Base-by-base conservation (phyloP, 1,139 yeast genomes). In the Wickerhamomyces sp. region DNA sequence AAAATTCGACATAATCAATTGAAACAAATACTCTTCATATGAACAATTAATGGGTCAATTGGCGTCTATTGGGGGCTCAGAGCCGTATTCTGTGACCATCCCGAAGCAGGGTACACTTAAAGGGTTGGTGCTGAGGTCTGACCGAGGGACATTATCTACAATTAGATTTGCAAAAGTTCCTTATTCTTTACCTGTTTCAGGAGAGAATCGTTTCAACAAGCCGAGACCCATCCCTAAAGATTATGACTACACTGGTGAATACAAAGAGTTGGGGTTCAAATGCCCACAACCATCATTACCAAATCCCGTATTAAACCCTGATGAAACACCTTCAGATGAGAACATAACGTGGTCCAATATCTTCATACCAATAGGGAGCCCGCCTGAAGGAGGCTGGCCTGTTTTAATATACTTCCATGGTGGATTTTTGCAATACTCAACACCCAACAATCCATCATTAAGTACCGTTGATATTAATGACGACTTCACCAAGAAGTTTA, bases 371-470 rank as follows among this genome's bases (percentile, higher is more conserved):
- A 53, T 58, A 3, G 38, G 27, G 5, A 24, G 28, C 3, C 55
- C 59, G n/a, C 70, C 68, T 4, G 41, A 41, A 17, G 56, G 45
- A 13, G 70, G 70, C 3, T 65, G 67, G 68, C 31, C 31, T 28
- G 31, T 28, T 10, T 12, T 7, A 33, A 44, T 60, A 15, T 66
- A 58, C 42, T 59, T 65, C 32, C 72, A 67, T 45, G 72, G 71
- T 21, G 70, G 70, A 8, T 64, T 63, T 58, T 49, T 66, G 20
- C 72, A 65, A 43, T 60, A 59, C 28, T 65, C 65, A 8, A 49
- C 52, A 16, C 67, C 70, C 6, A 30, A 16, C 7, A 12, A 13
- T 16, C 25, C 21, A 18, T 15, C 17, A 14, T 9, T 28, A 1
- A 24, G 21, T 13, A 7, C 36, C 13, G 28, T 14, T 20, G 36